Conservation (phyloP, 2,329 filamentous ascomycete species). For the Magnaporthiopsis incrustans region DNA sequence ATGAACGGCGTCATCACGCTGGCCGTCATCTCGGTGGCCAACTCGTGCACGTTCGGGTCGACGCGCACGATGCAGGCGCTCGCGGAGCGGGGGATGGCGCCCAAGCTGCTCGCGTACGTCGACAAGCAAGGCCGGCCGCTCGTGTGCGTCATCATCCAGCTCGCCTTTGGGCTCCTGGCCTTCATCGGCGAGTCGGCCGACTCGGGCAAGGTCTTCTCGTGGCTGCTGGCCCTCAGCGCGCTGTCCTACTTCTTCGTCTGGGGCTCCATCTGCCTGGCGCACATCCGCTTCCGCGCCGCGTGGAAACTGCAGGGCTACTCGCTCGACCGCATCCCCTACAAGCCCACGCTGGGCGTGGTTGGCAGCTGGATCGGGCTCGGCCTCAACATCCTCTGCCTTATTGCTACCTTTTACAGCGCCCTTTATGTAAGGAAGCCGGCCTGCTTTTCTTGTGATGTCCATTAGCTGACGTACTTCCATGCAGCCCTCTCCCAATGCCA, state of each 20-base stretch:
- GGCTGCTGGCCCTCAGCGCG: conserved; percentile 64
- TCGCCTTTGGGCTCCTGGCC: conserved; percentile 51
- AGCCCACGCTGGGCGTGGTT: conserved; percentile 44
- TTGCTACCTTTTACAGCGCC: conserved; percentile 65
- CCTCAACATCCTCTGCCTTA: conserved; percentile 59
- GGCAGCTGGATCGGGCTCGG: conserved; percentile 62
- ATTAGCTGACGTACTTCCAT: background rate
- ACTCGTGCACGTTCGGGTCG: conserved; percentile 42
- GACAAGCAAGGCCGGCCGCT: conserved; percentile 54
- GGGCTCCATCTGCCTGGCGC: conserved; percentile 58
- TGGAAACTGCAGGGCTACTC: conserved; percentile 52
- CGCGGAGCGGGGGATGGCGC: conserved; percentile 42
- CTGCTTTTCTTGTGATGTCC: background rate
- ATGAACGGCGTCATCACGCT: conserved; percentile 46
- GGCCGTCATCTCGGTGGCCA: conserved; percentile 43
- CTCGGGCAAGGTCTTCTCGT: conserved; percentile 45
- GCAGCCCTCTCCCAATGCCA: conserved; percentile 25
- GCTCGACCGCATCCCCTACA: conserved; percentile 39
- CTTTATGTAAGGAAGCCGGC: conserved; percentile 37
- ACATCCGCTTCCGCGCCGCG: conserved; percentile 57
- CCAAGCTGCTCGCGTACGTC: conserved; percentile 50
- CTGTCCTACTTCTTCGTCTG: conserved; percentile 70
- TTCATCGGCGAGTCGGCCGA: conserved; percentile 43
- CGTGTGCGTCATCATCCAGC: conserved; percentile 41
- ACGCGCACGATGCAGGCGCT: conserved; percentile 44